Percentiles rank a stretch among this genome's conserved stretches.
phyloP scores from a whole-genome alignment of 257 asterid species.

The Voacanga thouarsii region DNA sequence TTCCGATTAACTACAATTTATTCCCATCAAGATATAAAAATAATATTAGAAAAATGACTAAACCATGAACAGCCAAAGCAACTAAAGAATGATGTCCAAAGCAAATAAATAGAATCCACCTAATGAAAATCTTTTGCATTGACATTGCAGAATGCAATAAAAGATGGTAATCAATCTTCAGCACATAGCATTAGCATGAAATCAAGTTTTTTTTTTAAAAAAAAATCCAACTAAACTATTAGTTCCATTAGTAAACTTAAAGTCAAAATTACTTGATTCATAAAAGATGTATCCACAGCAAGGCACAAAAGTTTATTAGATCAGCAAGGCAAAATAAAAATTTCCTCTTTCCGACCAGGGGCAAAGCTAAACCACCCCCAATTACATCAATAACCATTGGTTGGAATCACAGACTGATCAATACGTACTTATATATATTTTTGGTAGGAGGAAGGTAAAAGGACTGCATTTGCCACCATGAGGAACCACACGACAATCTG shows the following conservation, averaged over 20 bases:
- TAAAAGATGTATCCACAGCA: background rate
- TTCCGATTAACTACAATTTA: slow-evolving; percentile 68
- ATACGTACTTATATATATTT: background rate
- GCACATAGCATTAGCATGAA: background rate
- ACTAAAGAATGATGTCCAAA: background rate
- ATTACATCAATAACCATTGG: background rate
- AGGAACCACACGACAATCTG: background rate
- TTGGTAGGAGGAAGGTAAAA: background rate
- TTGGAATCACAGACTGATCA: background rate
- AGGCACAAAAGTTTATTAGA: background rate
- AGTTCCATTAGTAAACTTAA: background rate
- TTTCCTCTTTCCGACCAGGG: background rate
- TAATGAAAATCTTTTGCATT: background rate
- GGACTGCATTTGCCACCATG: background rate
- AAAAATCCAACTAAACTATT: too few relatives aligned
- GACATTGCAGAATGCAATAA: background rate
- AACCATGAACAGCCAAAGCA: background rate
- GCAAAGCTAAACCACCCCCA: background rate
- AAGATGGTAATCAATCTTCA: background rate
- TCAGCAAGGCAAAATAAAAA: background rate
- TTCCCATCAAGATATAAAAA: slow-evolving; percentile 1
- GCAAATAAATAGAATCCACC: background rate
- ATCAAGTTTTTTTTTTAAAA: background rate
- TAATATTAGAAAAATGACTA: background rate
- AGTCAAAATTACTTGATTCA: background rate